Percentiles rank a stretch among this genome's conserved stretches.
phyloP scores from a whole-genome alignment of 2,329 filamentous ascomycete genomes.

The Phoma sp. region DNA sequence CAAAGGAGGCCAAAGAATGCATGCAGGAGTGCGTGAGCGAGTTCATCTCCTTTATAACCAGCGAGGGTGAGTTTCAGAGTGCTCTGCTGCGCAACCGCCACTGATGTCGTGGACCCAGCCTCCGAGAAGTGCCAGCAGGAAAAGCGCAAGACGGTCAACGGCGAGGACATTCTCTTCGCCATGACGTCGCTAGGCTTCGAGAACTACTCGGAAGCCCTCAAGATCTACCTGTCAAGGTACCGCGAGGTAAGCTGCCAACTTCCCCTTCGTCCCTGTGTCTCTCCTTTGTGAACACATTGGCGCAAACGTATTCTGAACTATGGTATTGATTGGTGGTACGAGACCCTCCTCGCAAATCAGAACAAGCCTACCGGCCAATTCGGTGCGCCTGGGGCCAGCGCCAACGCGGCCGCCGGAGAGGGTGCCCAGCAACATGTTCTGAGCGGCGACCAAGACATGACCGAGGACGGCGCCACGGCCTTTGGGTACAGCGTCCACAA shows the following conservation, averaged over 20 bases:
- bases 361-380: constrained; percentile 59
- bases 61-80: constrained; percentile 76
- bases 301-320: constrained; percentile 57
- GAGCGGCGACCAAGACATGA: constrained; percentile 53
- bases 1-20: constrained; percentile 98
- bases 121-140: constrained; percentile 99
- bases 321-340: constrained; percentile 61
- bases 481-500: constrained; percentile 54
- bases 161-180: constrained; percentile 96
- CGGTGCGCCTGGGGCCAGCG: constrained; percentile 44
- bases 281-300: constrained; percentile 48
- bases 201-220: constrained; percentile 97
- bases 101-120: constrained; percentile 61
- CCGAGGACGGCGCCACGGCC: constrained; percentile 51
- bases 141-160: constrained; percentile 98
- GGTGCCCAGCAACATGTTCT: constrained; percentile 53
- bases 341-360: constrained; percentile 81
- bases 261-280: constrained; percentile 34
- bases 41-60: constrained; percentile 99
- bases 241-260: constrained; percentile 79
- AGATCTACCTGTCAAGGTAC: constrained; percentile 97
- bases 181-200: constrained; percentile 99
- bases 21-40: constrained; percentile 99
- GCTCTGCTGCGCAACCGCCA: not conserved
- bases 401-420: constrained; percentile 47